Evolutionary conservation across 2,329 filamentous ascomycete species (phyloP), one percentile per base, ranked within the genome.

Genomic region (Thielaviopsis euricoi): DNA sequence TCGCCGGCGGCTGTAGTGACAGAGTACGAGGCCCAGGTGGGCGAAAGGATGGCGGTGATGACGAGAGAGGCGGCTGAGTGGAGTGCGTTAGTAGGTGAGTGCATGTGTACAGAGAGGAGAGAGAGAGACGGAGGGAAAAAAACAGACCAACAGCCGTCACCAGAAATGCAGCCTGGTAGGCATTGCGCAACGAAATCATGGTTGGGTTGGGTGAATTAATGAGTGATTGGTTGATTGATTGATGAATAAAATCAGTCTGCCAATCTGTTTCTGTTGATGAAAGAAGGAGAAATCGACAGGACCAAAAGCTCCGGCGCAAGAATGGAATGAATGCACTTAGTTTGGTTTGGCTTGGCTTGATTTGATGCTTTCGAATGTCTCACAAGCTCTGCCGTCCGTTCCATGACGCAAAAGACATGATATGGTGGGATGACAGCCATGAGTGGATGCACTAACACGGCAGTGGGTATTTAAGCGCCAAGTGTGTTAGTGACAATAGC

Each of bases 1-100:
- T 71, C 70, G 65, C 74, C 74, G 40, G 70, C 66, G 55, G 74
- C 70, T 19, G 74, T 73, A 7, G 73, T 74, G 49, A 81, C 78
- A 50, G 76, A 71, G 68, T 80, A 89, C 57, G 77, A 76, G 55
- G 89, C 73, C 87, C 87, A 93, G 69, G 80, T 74, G 17, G 87
- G 85, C 52, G 85, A 75, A 61, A 80, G 71, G 63, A 88, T 85
- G 57, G 85, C 79, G 48, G 80, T 75, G 56, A 90, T 74, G 23
- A 85, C 87, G 76, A 89, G 80, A 61, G 77, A 77, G 29, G 83
- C 86, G 59, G 84, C 86, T 88, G 57, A 17, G 23, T 37, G 22
- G 51, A 25, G 26, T 52, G 19, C 23, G n/a, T 19, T 52, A 48
- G 50, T 22, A 56, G 48, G n/a, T 23, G 46, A 12, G 13, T 40